Conservation (phyloP, 768 basidiomycete species). For the Agrocybe pediades region DNA sequence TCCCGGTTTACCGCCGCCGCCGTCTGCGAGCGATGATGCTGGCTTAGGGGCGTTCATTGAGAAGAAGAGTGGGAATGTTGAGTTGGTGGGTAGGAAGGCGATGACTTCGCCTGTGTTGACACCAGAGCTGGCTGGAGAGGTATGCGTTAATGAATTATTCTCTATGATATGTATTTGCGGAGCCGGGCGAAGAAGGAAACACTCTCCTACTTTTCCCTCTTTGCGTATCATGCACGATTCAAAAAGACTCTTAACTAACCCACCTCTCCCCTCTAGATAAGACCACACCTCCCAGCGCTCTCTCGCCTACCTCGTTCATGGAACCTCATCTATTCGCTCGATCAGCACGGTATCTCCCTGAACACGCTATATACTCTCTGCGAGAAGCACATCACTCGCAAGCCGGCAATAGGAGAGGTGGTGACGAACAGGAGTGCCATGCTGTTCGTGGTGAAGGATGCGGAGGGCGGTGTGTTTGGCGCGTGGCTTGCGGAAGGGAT, state of each 20-base stretch:
- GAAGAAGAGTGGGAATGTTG: constrained; percentile 49
- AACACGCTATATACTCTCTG: constrained; percentile 81
- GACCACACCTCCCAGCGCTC: constrained; percentile 72
- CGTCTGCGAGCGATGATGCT: not conserved
- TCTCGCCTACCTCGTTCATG: constrained; percentile 70
- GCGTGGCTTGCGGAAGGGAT: constrained; percentile 82
- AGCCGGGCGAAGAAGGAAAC: too few relatives aligned
- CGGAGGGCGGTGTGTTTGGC: constrained; percentile 71
- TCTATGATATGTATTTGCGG: not conserved
- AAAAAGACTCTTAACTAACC: not conserved
- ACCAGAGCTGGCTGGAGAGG: constrained; percentile 57
- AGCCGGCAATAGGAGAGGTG: constrained; percentile 27
- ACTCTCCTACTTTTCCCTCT: not conserved
- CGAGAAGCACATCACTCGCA: constrained; percentile 37
- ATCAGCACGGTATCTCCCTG: constrained; percentile 93
- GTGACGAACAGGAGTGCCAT: constrained; percentile 37
- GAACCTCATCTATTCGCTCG: constrained; percentile 86
- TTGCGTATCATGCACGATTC: not conserved
- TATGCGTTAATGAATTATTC: constrained; percentile 34
- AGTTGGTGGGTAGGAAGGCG: constrained; percentile 56
- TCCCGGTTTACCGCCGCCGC: constrained; percentile 2
- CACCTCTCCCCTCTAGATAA: constrained; percentile 49
- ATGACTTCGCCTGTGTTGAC: constrained; percentile 55
- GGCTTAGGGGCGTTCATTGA: constrained; percentile 49
- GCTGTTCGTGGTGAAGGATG: constrained; percentile 68